Base-by-base conservation (phyloP, 805 yeast genomes). In the Suhomyces sp. region DNA sequence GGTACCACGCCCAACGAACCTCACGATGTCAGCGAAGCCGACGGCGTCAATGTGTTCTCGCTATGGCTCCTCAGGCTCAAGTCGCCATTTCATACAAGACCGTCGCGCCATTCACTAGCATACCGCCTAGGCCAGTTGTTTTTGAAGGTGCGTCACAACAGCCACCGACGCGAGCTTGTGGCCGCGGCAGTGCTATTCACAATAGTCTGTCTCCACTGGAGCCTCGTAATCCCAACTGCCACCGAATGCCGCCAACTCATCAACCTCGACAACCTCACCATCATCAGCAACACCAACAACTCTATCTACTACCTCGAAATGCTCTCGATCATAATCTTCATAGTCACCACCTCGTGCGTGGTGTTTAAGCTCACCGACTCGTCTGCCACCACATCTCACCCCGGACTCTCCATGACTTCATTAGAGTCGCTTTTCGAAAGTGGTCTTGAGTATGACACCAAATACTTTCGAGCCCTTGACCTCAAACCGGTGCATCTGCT, bases 221-320 rank as follows among this genome's bases (percentile, higher is more conserved):
- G 49, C 5, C 31, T 64, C 4, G 44, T 61, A 2, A 52, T 63
- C 3, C 69, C 69, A 0, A 51, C 56, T 9, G 44, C 59, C 17
- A 52, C 51, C 6, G 60, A 58, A 17, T 25, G 46, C 17, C 40
- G 45, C 8, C 50, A 43, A 1, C 46, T 57, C 3, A 39, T 55
- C 9, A 27, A 47, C 20, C 49, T 57, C 25, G 57, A 49, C 4
- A 53, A 46, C 3, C 21, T 49, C 15, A 52, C 41, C 15, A 56
- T 63, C 37, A 44, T 60, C 7, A 47, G 45, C 33, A 53, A 59
- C 62, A 68, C 71, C 49, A 76, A 79, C 60, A 83, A 82, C 60
- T 58, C 71, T 15, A 74, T 78, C 31, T 85, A 80, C 57, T 68
- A 81, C 22, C 57, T 85, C 48, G 93, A 87, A 63, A 79, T 84